A percentile compares a stretch with the other conserved stretches of the same genome.
Evolutionary conservation across 1,284 basidiomycete species (phyloP).

Genomic region (Mrakiaceae sp.): DNA sequence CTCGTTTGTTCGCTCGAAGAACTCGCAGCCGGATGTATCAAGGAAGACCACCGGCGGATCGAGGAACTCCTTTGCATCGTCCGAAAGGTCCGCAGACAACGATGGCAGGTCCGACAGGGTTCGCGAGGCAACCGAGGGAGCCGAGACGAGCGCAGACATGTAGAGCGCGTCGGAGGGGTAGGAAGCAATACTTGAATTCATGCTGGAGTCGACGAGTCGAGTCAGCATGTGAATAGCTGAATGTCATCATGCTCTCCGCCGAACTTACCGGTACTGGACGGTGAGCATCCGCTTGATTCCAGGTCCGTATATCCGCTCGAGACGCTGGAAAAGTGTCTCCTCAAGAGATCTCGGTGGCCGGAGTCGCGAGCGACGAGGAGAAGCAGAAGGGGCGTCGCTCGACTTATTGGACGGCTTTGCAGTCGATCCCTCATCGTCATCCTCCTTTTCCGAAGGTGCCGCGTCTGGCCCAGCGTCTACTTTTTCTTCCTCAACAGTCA

Average conservation of each 20-base stretch:
- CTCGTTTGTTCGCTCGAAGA: constrained; percentile 55
- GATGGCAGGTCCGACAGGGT: constrained; percentile 60
- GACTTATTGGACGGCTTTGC: too few species aligned
- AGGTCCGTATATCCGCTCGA: constrained; percentile 75
- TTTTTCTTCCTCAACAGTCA: neutral
- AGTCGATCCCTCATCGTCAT: neutral
- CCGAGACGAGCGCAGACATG: constrained; percentile 55
- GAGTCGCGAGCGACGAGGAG: neutral
- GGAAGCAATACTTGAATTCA: constrained; percentile 73
- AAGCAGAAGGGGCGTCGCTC: too few species aligned
- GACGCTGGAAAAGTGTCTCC: constrained; percentile 79
- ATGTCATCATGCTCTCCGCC: neutral
- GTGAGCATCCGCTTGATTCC: constrained; percentile 76
- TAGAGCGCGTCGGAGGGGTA: constrained; percentile 84
- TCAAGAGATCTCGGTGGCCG: constrained; percentile 62
- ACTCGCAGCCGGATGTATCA: constrained; percentile 86
- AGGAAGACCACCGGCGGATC: constrained; percentile 77
- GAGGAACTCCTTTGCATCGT: constrained; percentile 56
- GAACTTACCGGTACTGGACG: constrained; percentile 64
- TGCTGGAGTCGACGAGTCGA: constrained; percentile 40
- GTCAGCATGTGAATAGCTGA: neutral
- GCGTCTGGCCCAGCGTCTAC: neutral
- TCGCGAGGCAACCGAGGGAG: constrained; percentile 57
- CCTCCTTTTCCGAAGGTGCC: neutral
- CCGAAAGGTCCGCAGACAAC: constrained; percentile 32